phyloP scores from a whole-genome alignment of 345 rosid genomes.

The Boechera divaricarpa region DNA sequence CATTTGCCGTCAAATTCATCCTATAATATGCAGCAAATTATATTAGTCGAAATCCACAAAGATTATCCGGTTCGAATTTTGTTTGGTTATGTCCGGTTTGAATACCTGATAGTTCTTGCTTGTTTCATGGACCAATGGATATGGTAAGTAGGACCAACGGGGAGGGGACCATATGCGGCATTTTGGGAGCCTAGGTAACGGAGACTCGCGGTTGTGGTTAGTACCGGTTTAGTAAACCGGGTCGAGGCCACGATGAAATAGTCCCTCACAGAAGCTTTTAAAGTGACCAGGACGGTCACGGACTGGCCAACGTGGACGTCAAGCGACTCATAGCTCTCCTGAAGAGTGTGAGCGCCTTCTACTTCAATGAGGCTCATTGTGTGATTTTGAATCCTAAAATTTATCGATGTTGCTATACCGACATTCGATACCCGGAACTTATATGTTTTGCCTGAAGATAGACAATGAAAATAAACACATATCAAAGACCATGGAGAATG shows the following conservation, averaged over 20 bases:
- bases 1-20: conserved; percentile 83
- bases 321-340: conserved; percentile 67
- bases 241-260: conserved; percentile 77
- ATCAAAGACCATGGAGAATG: neutral
- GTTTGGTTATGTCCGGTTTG: neutral
- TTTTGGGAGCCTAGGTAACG: conserved; percentile 69
- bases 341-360: conserved; percentile 83
- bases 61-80: neutral
- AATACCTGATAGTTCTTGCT: conserved; percentile 84
- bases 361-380: conserved; percentile 75
- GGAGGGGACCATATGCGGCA: conserved; percentile 60
- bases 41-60: neutral
- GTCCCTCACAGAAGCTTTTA: conserved; percentile 52
- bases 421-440: conserved; percentile 78
- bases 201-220: conserved; percentile 65
- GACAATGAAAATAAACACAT: neutral
- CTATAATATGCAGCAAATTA: conserved; percentile 40
- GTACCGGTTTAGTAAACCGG: conserved; percentile 66
- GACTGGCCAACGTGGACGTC: conserved; percentile 91
- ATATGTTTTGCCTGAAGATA: conserved; percentile 66
- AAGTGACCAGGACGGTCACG: conserved; percentile 59
- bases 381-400: conserved; percentile 87
- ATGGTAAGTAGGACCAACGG: conserved; percentile 70
- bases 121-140: conserved; percentile 88
- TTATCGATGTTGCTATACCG: conserved; percentile 71